phyloP scores from a whole-genome alignment of 2,329 filamentous ascomycete genomes.

The Mycosphaerella sp. region DNA sequence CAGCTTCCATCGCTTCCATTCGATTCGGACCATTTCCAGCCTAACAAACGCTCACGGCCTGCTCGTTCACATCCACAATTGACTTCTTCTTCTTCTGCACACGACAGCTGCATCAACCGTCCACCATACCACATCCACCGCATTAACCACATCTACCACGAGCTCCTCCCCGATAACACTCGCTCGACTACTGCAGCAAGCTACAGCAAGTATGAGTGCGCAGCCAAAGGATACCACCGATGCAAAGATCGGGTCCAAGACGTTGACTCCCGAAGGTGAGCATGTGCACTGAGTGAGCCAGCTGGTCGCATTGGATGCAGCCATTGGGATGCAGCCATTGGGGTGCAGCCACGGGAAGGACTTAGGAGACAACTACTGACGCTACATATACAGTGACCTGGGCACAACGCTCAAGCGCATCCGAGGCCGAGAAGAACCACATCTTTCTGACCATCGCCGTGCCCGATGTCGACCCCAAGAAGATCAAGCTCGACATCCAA shows the following conservation, averaged over 20 bases:
- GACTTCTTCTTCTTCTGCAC: neutral
- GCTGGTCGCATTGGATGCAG: neutral
- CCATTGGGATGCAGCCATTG: neutral
- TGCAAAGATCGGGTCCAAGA: constrained; percentile 31
- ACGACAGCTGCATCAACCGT: no score
- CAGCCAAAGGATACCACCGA: constrained; percentile 34
- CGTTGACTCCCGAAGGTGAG: constrained; percentile 36
- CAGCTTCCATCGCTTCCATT: constrained; percentile 2
- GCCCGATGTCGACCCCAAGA: constrained; percentile 69
- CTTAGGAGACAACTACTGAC: constrained; percentile 6
- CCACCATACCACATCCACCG: neutral
- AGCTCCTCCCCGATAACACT: constrained; percentile 6
- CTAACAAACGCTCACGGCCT: constrained; percentile 5
- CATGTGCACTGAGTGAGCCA: neutral
- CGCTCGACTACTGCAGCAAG: constrained; percentile 12
- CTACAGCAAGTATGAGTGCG: constrained; percentile 24
- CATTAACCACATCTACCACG: constrained; percentile 6
- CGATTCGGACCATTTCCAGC: constrained; percentile 17
- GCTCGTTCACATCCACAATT: neutral
- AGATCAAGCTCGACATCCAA: constrained; percentile 78
- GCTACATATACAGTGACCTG: constrained; percentile 66
- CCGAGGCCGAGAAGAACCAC: constrained; percentile 82
- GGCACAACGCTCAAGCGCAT: constrained; percentile 87
- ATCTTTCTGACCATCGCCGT: constrained; percentile 89
- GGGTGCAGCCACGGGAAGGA: neutral